phyloP scores from a whole-genome alignment of 2,329 filamentous ascomycete genomes.

The Hymenoscyphus fructigenus region DNA sequence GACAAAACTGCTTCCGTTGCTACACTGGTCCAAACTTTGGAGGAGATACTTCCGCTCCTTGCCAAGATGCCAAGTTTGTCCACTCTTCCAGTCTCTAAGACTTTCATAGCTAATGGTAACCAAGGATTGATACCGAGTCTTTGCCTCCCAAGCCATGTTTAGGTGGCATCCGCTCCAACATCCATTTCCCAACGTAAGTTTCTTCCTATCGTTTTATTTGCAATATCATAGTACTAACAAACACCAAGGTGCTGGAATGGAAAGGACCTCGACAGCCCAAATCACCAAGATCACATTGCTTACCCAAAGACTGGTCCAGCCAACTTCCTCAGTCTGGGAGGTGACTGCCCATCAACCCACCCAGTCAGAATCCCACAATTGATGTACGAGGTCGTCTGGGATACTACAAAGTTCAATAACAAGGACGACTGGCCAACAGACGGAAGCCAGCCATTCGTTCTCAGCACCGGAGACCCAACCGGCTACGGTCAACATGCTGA shows the following conservation, averaged over 20 bases:
- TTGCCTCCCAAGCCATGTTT: conserved; percentile 56
- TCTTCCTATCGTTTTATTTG: not conserved
- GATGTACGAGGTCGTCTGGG: conserved; percentile 51
- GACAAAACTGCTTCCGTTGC: conserved; percentile 18
- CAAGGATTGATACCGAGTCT: conserved; percentile 43
- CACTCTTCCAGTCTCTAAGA: conserved; percentile 47
- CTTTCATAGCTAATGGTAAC: conserved; percentile 51
- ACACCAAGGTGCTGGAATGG: conserved; percentile 37
- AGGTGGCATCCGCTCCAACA: conserved; percentile 66
- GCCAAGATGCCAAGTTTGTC: conserved; percentile 52
- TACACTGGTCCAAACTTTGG: conserved; percentile 20
- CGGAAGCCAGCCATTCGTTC: conserved; percentile 45
- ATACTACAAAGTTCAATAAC: conserved; percentile 43
- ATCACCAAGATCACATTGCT: conserved; percentile 21
- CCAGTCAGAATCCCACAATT: conserved; percentile 48
- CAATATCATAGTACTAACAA: not conserved
- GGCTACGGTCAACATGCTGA: conserved; percentile 51
- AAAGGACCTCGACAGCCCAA: conserved; percentile 19
- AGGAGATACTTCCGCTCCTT: conserved; percentile 41
- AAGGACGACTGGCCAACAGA: conserved; percentile 44
- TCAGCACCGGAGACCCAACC: conserved; percentile 44
- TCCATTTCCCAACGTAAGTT: conserved; percentile 71
- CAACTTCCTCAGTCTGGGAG: conserved; percentile 13
- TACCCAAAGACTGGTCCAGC: conserved; percentile 27
- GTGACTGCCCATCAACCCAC: conserved; percentile 34